Evolutionary conservation across 2,329 filamentous ascomycete genomes (phyloP), one percentile per base, ranked within the genome.

Genomic region (Drechmeria coniospora): DNA sequence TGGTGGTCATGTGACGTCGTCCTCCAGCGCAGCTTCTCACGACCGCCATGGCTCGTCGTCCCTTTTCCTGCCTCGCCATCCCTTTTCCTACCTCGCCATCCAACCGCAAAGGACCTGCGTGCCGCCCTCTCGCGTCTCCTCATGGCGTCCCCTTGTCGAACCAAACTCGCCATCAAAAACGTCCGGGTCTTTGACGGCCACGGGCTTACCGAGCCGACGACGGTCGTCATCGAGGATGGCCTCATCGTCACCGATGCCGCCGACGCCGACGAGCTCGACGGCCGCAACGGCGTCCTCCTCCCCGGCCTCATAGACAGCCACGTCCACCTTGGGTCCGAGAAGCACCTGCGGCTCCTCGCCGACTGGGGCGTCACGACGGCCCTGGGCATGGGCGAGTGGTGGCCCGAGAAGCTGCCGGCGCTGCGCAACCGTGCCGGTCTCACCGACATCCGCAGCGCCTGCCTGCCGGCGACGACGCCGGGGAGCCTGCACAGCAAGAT

Each of bases 231-330:
- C 15, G 10, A 12, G 5, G 24, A 12, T 12, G 17, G 16, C 11
- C 11, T 19, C 17, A 26, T 26, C 24, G 17, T 12, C 24, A 8
- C 15, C 15, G 17, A 19, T 11, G 7, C 24, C 24, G 15, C 12
- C 8, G 24, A 16, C 7, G 24, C 24, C 8, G 15, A 26, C 6
- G 16, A 10, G 11, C 11, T 59, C 53, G 45, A 79, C 5, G 35
- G 32, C 6, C n/a, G 22, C 2, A 20, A 20, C 19, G 24, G 27
- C 13, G 26, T 25, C 6, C 27, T 35, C 8, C 17, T 33, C 4
- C 32, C 32, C 8, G 29, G 16, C n/a, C 24, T 37, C 13, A 31
- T 37, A 12, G 32, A 35, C 22, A 19, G 28, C 18, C 23, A 27
- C 10, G 22, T 30, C 16, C 21, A 32, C 23, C 21, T 27, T 8